Evolutionary conservation across 306 rosid species (phyloP).

Genomic region (Cicer pinnatifidum): DNA sequence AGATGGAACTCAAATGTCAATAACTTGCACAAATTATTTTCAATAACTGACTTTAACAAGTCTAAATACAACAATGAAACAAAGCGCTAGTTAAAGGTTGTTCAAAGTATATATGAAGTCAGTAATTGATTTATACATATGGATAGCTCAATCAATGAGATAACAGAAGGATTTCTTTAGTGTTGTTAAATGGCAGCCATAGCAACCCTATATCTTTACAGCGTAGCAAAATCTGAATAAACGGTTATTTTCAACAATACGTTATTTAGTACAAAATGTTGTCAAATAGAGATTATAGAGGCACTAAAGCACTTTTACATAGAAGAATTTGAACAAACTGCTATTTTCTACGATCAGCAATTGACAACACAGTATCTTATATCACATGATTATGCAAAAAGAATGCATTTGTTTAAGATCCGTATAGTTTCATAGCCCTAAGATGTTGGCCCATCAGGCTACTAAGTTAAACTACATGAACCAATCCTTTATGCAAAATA

Average conservation of each 20-base stretch:
- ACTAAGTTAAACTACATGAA: conserved; percentile 2
- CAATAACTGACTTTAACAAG: conserved; percentile 5
- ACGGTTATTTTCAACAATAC: too few relatives aligned
- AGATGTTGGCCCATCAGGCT: background rate
- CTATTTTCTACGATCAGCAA: too few relatives aligned
- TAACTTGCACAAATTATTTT: conserved; percentile 31
- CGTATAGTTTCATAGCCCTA: background rate
- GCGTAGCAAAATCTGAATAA: too few relatives aligned
- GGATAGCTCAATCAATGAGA: conserved; percentile 13
- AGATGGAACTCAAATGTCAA: conserved; percentile 17
- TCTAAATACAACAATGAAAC: conserved; percentile 1
- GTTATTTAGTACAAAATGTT: too few relatives aligned
- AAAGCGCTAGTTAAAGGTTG: background rate
- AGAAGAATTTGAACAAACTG: too few relatives aligned
- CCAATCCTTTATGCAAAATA: conserved; percentile 13
- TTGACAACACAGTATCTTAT: background rate
- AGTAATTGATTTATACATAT: conserved; percentile 7
- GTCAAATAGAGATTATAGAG: too few relatives aligned
- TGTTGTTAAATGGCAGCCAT: too few relatives aligned
- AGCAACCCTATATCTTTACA: too few relatives aligned
- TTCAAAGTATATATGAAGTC: background rate
- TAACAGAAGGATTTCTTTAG: background rate
- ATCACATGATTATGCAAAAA: conserved; percentile 25
- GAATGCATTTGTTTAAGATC: background rate
- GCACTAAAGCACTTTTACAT: too few relatives aligned